Evolutionary conservation across 83 land plant genomes (phyloP), one percentile per base, ranked within the genome.

Genomic region (Thuja plicata): DNA sequence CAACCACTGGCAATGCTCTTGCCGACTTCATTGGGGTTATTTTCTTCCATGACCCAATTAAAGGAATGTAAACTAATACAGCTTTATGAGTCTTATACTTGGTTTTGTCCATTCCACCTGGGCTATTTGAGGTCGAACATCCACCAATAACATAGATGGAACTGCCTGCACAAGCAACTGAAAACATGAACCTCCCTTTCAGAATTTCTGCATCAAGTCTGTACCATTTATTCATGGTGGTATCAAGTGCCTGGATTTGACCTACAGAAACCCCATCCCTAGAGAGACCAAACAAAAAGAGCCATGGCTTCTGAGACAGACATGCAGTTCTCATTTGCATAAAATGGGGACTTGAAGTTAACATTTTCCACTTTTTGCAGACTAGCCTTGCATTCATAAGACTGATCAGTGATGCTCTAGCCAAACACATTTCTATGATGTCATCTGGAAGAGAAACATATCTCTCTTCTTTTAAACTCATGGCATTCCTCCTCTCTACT

Each of bases 341-440:
- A 50, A 97, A 95, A 50, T 95, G 95, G 19, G 94, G 83, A 8
- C 91, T 91, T 41, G 82, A 90, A 5, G 96, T 94, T 90, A 97
- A 88, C 62, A 76, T 32, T 66, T 93, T 93, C 98, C 98, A 97
- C 54, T 90, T 94, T 91, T 89, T 92, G 94, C 98, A 97, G 1
- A 95, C 98, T 45, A 92, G 90, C 32, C 98, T 92, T 3, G 96
- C 96, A 90, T 85, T 89, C 95, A 94, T 91, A 13, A 97, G 92
- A 84, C 93, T 88, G 6, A 90, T 45, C 37, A 93, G 46, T 43
- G 98, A 93, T 19, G 94, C 91, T 88, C 96, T 91, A 52, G 92
- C 90, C 88, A 97, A 90, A 78, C 97, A 95, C 96, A 97, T 91
- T 88, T 97, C 98, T 34, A 97, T 84, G 45, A 97, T 88, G 89